Evolutionary conservation across 2,329 filamentous ascomycete genomes (phyloP), one percentile per base, ranked within the genome.

Genomic region (Apiospora kogelbergensis): DNA sequence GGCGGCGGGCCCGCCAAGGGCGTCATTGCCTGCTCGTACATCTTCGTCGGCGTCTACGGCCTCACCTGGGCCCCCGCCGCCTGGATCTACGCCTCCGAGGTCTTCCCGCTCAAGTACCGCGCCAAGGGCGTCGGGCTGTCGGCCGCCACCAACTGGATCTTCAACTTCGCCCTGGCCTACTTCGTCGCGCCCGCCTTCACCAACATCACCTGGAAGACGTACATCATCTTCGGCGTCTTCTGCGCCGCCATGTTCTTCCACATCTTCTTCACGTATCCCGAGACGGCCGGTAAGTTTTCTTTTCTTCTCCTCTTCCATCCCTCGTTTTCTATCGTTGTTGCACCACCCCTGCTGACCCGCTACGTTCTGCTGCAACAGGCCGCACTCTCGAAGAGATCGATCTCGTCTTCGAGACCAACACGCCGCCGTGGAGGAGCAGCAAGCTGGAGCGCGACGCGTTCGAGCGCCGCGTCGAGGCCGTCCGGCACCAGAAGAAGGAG

Each of bases 361-460:
- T 20, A 1, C 33, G 5, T 57, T 9, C 2, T 6, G 0, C 15
- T n/a, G n/a, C n/a, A n/a, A 37, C 17, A 60, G 78, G 80, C 64
- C 79, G 84, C n/a, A 84, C 84, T 6, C 78, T 87, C 4, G 85
- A 87, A 71, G 84, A 83, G 3, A 85, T 86, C 48, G 82, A 86
- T 44, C 77, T 80, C 0, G 78, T 87, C 48, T 87, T 87, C 74
- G 82, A 83, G 3, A 81, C 79, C n/a, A 70, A 79, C 17, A 84
- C 66, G 30, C 67, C 70, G 2, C 67, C 70, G 15, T 71, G 70
- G 70, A 41, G 26, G 22, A 68, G 48, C 42, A 63, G 37, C 30
- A 22, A 37, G 41, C 48, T 70, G 5, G 67, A 68, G 37, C 20
- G 33, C 6, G 40, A 64, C 26, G 65, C 65, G 9, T 70, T 76